These are phyloP conservation scores for Parastagonospora avenae DNA, from an alignment of 2,329 filamentous ascomycete genomes.

Conservation along the genomic window DNA sequence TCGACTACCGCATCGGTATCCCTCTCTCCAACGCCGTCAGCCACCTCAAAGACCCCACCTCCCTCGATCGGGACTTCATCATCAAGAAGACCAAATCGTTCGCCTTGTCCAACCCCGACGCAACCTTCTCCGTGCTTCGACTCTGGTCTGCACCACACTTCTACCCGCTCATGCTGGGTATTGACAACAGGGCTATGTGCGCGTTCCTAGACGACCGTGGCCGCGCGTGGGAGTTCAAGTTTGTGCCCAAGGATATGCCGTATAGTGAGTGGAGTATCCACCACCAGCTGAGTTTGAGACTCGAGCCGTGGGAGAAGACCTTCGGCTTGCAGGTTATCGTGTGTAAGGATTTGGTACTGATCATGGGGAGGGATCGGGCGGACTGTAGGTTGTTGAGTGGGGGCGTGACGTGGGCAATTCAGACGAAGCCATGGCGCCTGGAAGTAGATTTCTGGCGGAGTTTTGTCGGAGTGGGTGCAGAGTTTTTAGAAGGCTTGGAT, in stretches of 20 bases:
- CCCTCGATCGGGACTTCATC: slow-evolving; percentile 39
- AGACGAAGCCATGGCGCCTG: slow-evolving; percentile 55
- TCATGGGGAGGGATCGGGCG: slow-evolving; percentile 53
- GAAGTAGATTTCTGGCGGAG: slow-evolving; percentile 60
- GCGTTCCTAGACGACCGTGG: slow-evolving; percentile 52
- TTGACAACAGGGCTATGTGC: slow-evolving; percentile 40
- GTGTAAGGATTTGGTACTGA: slow-evolving; percentile 52
- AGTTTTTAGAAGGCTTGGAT: slow-evolving; percentile 52
- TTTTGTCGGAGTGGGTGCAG: slow-evolving; percentile 55
- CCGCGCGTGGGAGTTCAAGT: slow-evolving; percentile 56
- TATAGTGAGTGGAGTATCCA: slow-evolving; percentile 53
- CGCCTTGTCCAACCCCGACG: slow-evolving; percentile 20
- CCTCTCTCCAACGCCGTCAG: slow-evolving; percentile 25
- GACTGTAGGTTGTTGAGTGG: slow-evolving; percentile 49
- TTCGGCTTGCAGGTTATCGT: slow-evolving; percentile 48
- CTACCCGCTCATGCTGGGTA: slow-evolving; percentile 55
- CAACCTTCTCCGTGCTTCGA: slow-evolving; percentile 52
- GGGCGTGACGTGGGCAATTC: slow-evolving; percentile 53
- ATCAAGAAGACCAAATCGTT: slow-evolving; percentile 41
- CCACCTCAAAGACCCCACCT: slow-evolving; percentile 40
- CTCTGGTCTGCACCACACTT: slow-evolving; percentile 58
- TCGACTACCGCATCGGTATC: slow-evolving; percentile 46
- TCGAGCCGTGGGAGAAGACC: slow-evolving; percentile 36
- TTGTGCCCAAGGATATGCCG: slow-evolving; percentile 55
- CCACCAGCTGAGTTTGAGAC: slow-evolving; percentile 39